Conservation (phyloP, 371 early-diverging fungal species). For the Zopfochytrium polystomum region DNA sequence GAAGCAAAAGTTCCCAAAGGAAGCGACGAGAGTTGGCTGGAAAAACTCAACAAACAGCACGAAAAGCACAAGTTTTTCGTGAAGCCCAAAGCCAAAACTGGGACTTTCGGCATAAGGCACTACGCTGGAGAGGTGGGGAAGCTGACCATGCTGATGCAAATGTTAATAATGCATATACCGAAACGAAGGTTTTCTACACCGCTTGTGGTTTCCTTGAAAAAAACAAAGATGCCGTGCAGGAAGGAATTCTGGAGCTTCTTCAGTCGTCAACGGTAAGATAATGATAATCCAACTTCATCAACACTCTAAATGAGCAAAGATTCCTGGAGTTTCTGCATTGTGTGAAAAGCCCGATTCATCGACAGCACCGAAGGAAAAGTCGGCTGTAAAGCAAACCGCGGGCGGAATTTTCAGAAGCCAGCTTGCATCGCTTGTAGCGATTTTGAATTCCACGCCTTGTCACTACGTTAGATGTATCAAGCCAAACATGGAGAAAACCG, state of each 20-base stretch:
- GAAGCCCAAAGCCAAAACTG: slow-evolving; percentile 39
- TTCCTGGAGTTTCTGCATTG: slow-evolving; percentile 29
- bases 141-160: neutral
- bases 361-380: slow-evolving; percentile 20
- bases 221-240: slow-evolving; percentile 62
- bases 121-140: slow-evolving; percentile 60
- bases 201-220: slow-evolving; percentile 62
- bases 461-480: slow-evolving; percentile 70
- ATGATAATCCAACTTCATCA: no score
- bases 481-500: slow-evolving; percentile 60
- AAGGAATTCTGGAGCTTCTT: slow-evolving; percentile 49
- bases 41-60: slow-evolving; percentile 37
- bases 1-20: slow-evolving; percentile 67
- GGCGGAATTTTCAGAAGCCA: slow-evolving; percentile 40
- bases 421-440: slow-evolving; percentile 39
- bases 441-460: slow-evolving; percentile 40
- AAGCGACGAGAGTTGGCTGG: slow-evolving; percentile 54
- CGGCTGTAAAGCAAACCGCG: slow-evolving; percentile 40
- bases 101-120: slow-evolving; percentile 58
- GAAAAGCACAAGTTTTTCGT: slow-evolving; percentile 43
- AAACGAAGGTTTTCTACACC: slow-evolving; percentile 49
- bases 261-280: slow-evolving; percentile 32
- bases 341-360: slow-evolving; percentile 27
- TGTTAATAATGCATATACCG: neutral
- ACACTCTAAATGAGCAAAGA: no score